Evolutionary conservation across 2,329 filamentous ascomycete species (phyloP), one percentile per base, ranked within the genome.

Genomic region (Thelonectria rubi): DNA sequence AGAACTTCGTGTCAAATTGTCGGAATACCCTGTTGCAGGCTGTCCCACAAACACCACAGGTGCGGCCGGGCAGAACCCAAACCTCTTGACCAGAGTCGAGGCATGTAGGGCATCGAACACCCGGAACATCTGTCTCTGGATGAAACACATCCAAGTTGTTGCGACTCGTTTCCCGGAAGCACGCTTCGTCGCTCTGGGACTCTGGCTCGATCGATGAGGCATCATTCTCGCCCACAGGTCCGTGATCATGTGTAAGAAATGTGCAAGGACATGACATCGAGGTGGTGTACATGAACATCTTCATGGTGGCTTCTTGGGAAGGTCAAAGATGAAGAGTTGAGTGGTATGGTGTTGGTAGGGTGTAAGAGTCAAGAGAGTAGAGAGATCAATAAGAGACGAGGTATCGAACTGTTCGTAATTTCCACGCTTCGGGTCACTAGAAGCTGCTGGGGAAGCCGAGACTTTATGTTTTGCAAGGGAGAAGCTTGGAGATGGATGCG

Each of bases 11-110:
- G 18, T 24, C 18, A 24, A 55, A 17, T 42, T 50, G 14, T 39
- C 18, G 37, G 30, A 45, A 30, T 20, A 40, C 15, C 37, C 56
- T 51, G 40, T 74, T 75, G 48, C 76, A 78, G 5, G 80, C 78
- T 21, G 82, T 83, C 51, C 82, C 82, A 72, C 82, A 85, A 65
- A 81, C 80, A 32, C 79, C 79, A 68, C 84, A 86, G 52, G 75
- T 75, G 58, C 81, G 79, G 54, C 84, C 84, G 32, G 82, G 83
- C 62, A 85, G 83, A 21, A 86, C 84, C 84, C 84, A 86, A 45
- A 83, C 81, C 68, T 85, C 84, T 62, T 81, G 77, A 61, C 84
- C 84, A 47, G 77, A 75, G 43, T 75, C 70, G 52, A 78, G 77
- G 66, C 84, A 86, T 5, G 79, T 84, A 49, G 83, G 82, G 70